These are phyloP conservation scores for Leccinum insigne DNA, from an alignment of 1,284 basidiomycete species.

Conservation along the genomic window DNA sequence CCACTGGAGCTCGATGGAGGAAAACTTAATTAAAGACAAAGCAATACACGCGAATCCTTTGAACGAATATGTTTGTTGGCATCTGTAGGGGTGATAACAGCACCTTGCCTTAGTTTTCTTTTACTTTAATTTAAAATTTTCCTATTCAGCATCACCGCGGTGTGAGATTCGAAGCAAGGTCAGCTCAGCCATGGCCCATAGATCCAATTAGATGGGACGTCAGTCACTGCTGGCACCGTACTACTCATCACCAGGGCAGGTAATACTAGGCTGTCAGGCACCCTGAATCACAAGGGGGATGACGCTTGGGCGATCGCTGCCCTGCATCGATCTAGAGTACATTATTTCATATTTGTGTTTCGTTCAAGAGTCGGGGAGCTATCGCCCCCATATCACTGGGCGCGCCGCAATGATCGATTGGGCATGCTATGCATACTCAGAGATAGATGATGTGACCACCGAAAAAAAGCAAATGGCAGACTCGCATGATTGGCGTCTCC, in stretches of 20 bases:
- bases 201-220: not conserved
- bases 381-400: slow-evolving; percentile 1
- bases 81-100: not conserved
- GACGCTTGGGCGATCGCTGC: slow-evolving; percentile 7
- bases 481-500: slow-evolving; percentile 1
- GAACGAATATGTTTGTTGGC: slow-evolving; percentile 7
- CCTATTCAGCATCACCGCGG: slow-evolving; percentile 11
- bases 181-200: not conserved
- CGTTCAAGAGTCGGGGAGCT: not conserved
- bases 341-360: not conserved
- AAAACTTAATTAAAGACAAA: slow-evolving; percentile 1
- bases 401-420: slow-evolving; percentile 1
- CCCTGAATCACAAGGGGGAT: not conserved
- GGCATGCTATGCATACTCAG: not conserved
- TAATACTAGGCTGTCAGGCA: not conserved
- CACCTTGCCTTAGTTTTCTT: too few species aligned
- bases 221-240: not conserved
- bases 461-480: slow-evolving; percentile 1
- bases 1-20: not conserved
- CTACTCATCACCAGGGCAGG: not conserved
- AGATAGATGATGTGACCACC: not conserved
- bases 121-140: not conserved
- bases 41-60: not conserved
- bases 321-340: slow-evolving; percentile 3
- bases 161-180: not conserved